A percentile compares a stretch with the other conserved stretches of the same genome.
Conservation (phyloP, 2,329 filamentous ascomycete genomes). For the Cladosporium cucumerinum region DNA sequence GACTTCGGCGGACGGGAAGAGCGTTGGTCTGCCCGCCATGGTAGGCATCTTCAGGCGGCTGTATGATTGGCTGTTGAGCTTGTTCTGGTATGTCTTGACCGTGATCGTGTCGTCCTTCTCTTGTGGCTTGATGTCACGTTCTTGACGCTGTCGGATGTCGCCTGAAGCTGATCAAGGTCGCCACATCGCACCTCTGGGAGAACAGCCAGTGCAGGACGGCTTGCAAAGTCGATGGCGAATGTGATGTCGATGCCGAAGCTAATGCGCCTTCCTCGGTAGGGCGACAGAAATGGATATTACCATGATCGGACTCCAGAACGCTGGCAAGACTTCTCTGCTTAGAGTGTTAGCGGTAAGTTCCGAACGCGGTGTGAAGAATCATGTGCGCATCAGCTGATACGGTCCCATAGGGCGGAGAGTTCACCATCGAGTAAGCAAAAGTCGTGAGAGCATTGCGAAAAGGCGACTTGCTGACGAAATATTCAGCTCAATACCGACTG, state of each 20-base stretch:
- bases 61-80: constrained; percentile 96
- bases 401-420: constrained; percentile 78
- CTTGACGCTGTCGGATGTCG: neutral
- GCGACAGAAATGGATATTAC: constrained; percentile 99
- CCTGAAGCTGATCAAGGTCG: neutral
- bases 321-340: constrained; percentile 92
- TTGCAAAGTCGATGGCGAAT: constrained; percentile 20
- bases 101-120: constrained; percentile 7
- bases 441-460: too few species aligned
- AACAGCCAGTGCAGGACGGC: neutral
- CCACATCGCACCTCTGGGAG: neutral
- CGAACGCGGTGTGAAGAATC: constrained; percentile 6
- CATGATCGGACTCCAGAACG: constrained; percentile 97
- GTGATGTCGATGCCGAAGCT: constrained; percentile 24
- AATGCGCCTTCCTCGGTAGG: constrained; percentile 50
- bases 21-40: constrained; percentile 53
- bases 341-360: constrained; percentile 86
- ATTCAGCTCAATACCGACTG: constrained; percentile 89
- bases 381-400: constrained; percentile 11
- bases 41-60: constrained; percentile 87
- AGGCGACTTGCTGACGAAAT: constrained; percentile 32
- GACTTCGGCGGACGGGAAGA: constrained; percentile 10
- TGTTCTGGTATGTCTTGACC: constrained; percentile 75
- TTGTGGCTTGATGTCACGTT: constrained; percentile 8
- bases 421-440: constrained; percentile 81